Conservation (phyloP, 1,139 yeast species). For the Sugiyamaella japonica region DNA sequence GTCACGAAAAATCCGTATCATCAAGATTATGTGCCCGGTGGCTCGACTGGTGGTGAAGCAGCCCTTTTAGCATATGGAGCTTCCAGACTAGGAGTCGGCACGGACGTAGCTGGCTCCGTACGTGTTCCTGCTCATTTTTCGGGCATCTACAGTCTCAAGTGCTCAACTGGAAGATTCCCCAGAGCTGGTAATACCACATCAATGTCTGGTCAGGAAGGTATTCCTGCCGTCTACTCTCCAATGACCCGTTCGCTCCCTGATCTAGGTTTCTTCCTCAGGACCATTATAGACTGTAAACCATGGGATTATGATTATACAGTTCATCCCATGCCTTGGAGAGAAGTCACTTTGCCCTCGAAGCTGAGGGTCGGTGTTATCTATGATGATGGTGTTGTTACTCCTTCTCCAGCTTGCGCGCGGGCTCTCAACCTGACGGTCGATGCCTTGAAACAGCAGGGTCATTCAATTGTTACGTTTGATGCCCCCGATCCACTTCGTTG, state of each 20-base stretch:
- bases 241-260: conserved; percentile 61
- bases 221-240: conserved; percentile 59
- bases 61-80: conserved; percentile 51
- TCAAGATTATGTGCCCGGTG: conserved; percentile 47
- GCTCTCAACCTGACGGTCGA: conserved; percentile 51
- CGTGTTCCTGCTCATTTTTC: conserved; percentile 52
- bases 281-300: conserved; percentile 57
- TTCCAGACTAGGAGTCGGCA: conserved; percentile 52
- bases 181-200: conserved; percentile 51
- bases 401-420: conserved; percentile 63
- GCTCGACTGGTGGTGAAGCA: conserved; percentile 54
- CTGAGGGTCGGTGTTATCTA: conserved; percentile 50
- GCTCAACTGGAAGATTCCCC: conserved; percentile 55
- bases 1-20: conserved; percentile 46
- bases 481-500: conserved; percentile 44
- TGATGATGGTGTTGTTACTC: conserved; percentile 49
- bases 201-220: conserved; percentile 54
- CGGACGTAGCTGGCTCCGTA: conserved; percentile 61
- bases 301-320: conserved; percentile 62
- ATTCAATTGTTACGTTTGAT: conserved; percentile 52
- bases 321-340: conserved; percentile 64
- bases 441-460: conserved; percentile 54
- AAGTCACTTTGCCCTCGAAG: conserved; percentile 39
- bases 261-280: conserved; percentile 59
- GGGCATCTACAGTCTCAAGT: conserved; percentile 50